Evolutionary conservation across 176 grass and related monocot species (phyloP).

Genomic region (Sorghum bicolor): DNA sequence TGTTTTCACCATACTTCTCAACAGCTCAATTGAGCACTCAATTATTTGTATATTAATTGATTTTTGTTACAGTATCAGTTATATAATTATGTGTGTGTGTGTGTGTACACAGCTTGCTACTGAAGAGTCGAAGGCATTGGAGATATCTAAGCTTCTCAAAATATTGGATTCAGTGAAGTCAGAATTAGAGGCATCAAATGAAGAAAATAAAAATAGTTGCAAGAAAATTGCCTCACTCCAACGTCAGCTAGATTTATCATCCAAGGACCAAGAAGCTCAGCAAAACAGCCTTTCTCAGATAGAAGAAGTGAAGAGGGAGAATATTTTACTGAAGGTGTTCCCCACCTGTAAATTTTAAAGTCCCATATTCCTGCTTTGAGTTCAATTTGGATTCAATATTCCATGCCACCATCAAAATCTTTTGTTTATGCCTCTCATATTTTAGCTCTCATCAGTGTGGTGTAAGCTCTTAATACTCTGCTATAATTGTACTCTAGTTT

Average conservation of each 20-base stretch:
- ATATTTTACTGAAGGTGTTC: constrained; percentile 54
- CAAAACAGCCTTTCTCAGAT: constrained; percentile 43
- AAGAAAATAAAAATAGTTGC: constrained; percentile 38
- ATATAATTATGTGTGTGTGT: constrained; percentile 1
- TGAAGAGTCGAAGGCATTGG: constrained; percentile 69
- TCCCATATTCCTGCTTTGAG: neutral
- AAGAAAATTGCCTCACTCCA: constrained; percentile 49
- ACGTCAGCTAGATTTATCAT: constrained; percentile 50
- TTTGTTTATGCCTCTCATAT: neutral
- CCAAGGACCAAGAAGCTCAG: constrained; percentile 52
- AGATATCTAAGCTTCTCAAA: constrained; percentile 62
- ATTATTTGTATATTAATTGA: constrained; percentile 14
- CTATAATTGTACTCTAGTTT: constrained; percentile 3
- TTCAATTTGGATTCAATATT: neutral
- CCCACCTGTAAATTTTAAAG: neutral
- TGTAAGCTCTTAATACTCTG: neutral
- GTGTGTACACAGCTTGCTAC: constrained; percentile 44
- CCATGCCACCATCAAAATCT: neutral
- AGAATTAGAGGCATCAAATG: constrained; percentile 41
- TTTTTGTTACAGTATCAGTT: constrained; percentile 10
- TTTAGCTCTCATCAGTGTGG: neutral
- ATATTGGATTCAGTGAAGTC: constrained; percentile 47
- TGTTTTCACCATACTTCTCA: constrained; percentile 5
- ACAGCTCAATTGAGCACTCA: neutral
- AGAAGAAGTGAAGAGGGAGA: constrained; percentile 60